Percentiles rank a stretch among this genome's conserved stretches.
Conservation (phyloP, 805 yeast genomes). For the Saturnispora kantuleensis region DNA sequence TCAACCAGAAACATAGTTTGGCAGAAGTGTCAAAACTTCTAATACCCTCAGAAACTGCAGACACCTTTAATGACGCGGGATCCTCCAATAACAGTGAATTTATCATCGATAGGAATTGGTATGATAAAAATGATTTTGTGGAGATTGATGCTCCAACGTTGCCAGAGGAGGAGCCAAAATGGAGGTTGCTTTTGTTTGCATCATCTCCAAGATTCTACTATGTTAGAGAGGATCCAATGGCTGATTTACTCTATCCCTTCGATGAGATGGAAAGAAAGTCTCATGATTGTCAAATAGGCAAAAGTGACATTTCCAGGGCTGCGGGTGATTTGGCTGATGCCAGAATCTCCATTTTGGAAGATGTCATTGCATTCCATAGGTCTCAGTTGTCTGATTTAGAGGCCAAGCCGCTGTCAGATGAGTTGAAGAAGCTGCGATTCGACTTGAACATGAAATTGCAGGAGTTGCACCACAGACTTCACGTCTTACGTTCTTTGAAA, state of each 20-base stretch:
- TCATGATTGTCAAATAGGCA: conserved; percentile 56
- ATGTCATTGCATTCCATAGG: conserved; percentile 27
- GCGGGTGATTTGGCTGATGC: conserved; percentile 37
- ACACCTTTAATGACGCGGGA: conserved; percentile 6
- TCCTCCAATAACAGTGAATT: conserved; percentile 14
- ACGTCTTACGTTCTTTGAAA: conserved; percentile 17
- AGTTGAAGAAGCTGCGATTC: conserved; percentile 10
- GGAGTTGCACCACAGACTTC: conserved; percentile 25
- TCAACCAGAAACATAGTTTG: conserved; percentile 44
- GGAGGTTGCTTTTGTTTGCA: conserved; percentile 40
- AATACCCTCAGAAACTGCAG: conserved; percentile 11
- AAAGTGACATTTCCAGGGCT: conserved; percentile 44
- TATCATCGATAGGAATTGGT: conserved; percentile 37
- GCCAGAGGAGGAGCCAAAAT: conserved; percentile 32
- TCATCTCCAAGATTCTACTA: conserved; percentile 52
- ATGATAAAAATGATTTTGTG: conserved; percentile 63
- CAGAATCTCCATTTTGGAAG: conserved; percentile 31
- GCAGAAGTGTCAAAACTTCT: conserved; percentile 32
- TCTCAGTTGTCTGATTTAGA: conserved; percentile 18
- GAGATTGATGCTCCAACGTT: conserved; percentile 50
- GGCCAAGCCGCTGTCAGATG: conserved; percentile 8
- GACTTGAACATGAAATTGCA: conserved; percentile 21
- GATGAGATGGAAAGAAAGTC: conserved; percentile 43
- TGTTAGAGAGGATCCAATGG: conserved; percentile 40
- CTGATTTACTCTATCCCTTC: conserved; percentile 44